A percentile compares a stretch with the other conserved stretches of the same genome.
Conservation (phyloP, 2,329 filamentous ascomycete genomes). For the Phoma herbarum region DNA sequence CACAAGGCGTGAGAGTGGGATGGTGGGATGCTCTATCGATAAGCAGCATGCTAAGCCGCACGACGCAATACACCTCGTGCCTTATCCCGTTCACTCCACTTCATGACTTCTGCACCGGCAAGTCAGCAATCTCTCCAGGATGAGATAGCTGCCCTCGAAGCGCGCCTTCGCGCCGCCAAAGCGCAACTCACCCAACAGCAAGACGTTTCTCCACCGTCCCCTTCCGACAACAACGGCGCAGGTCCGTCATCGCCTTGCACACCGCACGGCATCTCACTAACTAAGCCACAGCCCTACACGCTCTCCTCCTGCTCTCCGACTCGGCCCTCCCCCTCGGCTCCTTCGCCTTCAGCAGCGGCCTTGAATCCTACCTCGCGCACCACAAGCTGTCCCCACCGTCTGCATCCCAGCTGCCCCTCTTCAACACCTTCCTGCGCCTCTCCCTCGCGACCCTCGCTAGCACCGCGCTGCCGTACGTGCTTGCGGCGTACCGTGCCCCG, state of each 20-base stretch:
- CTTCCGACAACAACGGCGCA: constrained; percentile 5
- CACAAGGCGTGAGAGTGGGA: constrained; percentile 15
- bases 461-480: constrained; percentile 77
- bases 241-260: constrained; percentile 9
- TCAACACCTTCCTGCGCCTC: constrained; percentile 72
- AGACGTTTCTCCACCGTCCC: constrained; percentile 7
- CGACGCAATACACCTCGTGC: constrained; percentile 22
- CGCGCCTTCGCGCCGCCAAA: constrained; percentile 57
- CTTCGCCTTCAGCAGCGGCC: constrained; percentile 85
- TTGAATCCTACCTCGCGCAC: constrained; percentile 84
- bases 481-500: constrained; percentile 70
- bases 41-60: constrained; percentile 32
- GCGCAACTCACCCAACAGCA: constrained; percentile 54
- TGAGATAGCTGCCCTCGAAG: constrained; percentile 69
- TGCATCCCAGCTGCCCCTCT: constrained; percentile 54
- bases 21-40: constrained; percentile 21
- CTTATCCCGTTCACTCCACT: constrained; percentile 24
- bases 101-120: constrained; percentile 38
- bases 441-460: constrained; percentile 76
- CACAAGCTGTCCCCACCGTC: constrained; percentile 51
- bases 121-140: constrained; percentile 48
- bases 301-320: constrained; percentile 79
- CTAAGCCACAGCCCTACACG: constrained; percentile 60
- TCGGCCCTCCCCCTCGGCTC: constrained; percentile 83
- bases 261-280: not conserved